phyloP scores from a whole-genome alignment of 805 yeast species.

The Metschnikowia koreensis region DNA sequence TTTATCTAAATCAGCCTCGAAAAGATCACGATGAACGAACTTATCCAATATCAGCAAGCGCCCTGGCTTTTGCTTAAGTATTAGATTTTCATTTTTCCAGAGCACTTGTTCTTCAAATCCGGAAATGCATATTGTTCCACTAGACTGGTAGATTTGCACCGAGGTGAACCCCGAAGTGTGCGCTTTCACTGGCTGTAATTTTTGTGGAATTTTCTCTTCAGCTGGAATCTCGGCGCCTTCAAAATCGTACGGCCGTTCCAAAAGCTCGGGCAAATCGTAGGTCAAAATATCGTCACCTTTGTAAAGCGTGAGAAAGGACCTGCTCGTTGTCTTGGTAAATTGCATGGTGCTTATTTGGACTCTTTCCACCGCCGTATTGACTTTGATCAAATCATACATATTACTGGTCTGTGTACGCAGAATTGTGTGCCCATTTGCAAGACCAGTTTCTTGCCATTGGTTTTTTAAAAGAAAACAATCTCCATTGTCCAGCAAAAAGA shows the following conservation, averaged over 20 bases:
- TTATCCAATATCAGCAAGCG: constrained; percentile 45
- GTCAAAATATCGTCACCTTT: constrained; percentile 37
- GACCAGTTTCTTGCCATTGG: constrained; percentile 17
- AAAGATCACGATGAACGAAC: constrained; percentile 47
- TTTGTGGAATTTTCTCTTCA: constrained; percentile 15
- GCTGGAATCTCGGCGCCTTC: constrained; percentile 18
- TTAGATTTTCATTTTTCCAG: constrained; percentile 26
- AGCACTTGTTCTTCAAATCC: constrained; percentile 40
- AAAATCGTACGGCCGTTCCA: constrained; percentile 19
- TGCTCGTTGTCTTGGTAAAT: constrained; percentile 12
- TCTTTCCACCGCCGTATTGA: constrained; percentile 31
- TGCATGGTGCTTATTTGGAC: constrained; percentile 28
- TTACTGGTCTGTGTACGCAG: constrained; percentile 20
- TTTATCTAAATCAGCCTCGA: constrained; percentile 15
- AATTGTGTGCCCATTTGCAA: not conserved
- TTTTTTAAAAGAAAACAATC: constrained; percentile 38
- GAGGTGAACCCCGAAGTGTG: constrained; percentile 20
- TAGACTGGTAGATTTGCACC: constrained; percentile 7
- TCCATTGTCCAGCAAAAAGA: constrained; percentile 37
- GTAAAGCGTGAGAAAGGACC: constrained; percentile 30
- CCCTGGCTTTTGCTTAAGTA: constrained; percentile 33
- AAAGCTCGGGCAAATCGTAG: constrained; percentile 27
- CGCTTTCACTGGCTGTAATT: constrained; percentile 28
- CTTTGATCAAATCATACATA: constrained; percentile 35
- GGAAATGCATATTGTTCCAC: constrained; percentile 36